phyloP scores from a whole-genome alignment of 306 rosid species.

The Fragaria nilgerrensis region DNA sequence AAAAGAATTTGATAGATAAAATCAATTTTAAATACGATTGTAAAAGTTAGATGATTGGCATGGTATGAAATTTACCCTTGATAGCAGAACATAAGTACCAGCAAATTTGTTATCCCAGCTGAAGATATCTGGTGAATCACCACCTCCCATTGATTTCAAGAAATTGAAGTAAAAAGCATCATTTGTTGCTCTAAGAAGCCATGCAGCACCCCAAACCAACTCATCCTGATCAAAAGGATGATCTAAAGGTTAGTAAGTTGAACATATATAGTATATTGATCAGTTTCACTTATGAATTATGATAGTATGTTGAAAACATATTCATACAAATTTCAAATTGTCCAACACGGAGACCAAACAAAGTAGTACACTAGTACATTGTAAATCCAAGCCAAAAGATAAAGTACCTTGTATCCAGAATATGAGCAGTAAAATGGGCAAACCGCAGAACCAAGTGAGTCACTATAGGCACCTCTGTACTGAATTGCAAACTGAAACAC shows the following conservation, averaged over 20 bases:
- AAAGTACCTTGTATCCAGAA: conserved; percentile 74
- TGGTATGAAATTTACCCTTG: conserved; percentile 52
- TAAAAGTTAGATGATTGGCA: background rate
- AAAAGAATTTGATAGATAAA: background rate
- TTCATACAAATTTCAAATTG: background rate
- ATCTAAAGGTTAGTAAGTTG: background rate
- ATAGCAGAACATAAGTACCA: conserved; percentile 79
- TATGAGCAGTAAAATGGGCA: conserved; percentile 98
- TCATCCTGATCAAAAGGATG: conserved; percentile 53
- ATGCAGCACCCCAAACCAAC: conserved; percentile 88
- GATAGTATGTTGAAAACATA: background rate
- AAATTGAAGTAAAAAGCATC: conserved; percentile 51
- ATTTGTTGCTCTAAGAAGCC: conserved; percentile 88
- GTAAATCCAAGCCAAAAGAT: background rate
- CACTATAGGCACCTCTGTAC: conserved; percentile 72
- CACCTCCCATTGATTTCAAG: conserved; percentile 60
- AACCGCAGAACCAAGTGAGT: conserved; percentile 75
- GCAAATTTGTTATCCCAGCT: conserved; percentile 98
- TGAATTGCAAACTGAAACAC: conserved; percentile 72
- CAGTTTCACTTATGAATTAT: background rate
- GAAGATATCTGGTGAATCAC: conserved; percentile 75
- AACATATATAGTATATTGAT: no score
- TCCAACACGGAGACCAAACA: background rate
- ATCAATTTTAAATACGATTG: background rate
- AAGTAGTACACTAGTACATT: background rate